These are phyloP conservation scores for Pyropia yezoensis DNA, from an alignment of 23 red algal species.

Conservation along the genomic window DNA sequence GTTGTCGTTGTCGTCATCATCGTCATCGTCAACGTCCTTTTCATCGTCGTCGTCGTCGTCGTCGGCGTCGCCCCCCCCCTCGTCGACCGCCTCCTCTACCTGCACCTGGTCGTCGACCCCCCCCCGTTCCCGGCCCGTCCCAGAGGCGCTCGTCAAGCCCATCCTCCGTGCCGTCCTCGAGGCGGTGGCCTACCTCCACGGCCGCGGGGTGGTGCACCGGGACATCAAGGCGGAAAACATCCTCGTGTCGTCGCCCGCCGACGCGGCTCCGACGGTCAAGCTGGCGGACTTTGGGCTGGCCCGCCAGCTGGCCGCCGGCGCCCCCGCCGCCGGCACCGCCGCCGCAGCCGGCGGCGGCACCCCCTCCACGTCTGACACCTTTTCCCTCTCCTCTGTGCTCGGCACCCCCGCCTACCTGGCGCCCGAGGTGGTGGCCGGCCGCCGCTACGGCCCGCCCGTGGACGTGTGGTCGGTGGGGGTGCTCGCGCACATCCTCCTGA, in stretches of 20 bases:
- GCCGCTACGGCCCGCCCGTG: slow-evolving; percentile 54
- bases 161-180: slow-evolving; percentile 12
- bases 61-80: not conserved
- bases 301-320: too few species aligned
- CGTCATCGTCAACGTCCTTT: not conserved
- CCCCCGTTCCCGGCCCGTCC: too few species aligned
- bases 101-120: too few species aligned
- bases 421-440: slow-evolving; percentile 57
- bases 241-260: slow-evolving; percentile 10
- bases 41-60: not conserved
- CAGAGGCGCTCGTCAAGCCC: too few species aligned
- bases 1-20: too few species aligned
- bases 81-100: not conserved
- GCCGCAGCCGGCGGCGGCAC: too few species aligned
- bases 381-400: slow-evolving; percentile 43
- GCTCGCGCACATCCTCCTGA: slow-evolving; percentile 69
- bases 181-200: slow-evolving; percentile 33
- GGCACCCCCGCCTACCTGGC: slow-evolving; percentile 72
- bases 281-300: slow-evolving; percentile 48
- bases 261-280: slow-evolving; percentile 16
- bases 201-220: slow-evolving; percentile 39
- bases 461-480: slow-evolving; percentile 84
- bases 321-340: not conserved
- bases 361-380: slow-evolving; percentile 32
- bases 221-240: slow-evolving; percentile 77